Percentiles rank a stretch among this genome's conserved stretches.
These are phyloP conservation scores for Suhomyces tanzawaensis DNA, from an alignment of 805 yeast genomes.

Conservation along the genomic window DNA sequence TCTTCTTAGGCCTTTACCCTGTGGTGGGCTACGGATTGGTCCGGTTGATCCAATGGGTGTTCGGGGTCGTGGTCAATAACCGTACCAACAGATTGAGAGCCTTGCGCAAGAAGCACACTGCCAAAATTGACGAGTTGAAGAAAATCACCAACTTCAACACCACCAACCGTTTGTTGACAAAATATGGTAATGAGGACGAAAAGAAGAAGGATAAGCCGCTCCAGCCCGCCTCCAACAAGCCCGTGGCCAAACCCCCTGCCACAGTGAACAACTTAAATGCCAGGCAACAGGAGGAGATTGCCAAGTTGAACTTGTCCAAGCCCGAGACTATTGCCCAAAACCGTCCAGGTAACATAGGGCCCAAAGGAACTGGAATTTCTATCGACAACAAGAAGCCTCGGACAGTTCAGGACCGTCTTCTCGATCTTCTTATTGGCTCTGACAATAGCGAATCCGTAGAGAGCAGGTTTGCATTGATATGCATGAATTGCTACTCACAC, in stretches of 20 bases:
- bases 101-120: slow-evolving; percentile 46
- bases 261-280: slow-evolving; percentile 3
- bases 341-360: background rate
- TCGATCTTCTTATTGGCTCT: slow-evolving; percentile 41
- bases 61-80: slow-evolving; percentile 20
- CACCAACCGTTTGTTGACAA: slow-evolving; percentile 68
- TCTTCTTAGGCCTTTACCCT: slow-evolving; percentile 22
- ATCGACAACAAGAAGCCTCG: slow-evolving; percentile 6
- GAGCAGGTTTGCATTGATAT: slow-evolving; percentile 68
- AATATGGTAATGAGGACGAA: slow-evolving; percentile 36
- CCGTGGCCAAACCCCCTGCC: background rate
- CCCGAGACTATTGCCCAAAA: background rate
- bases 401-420: slow-evolving; percentile 35
- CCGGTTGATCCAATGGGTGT: slow-evolving; percentile 14
- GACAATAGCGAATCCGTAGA: slow-evolving; percentile 67
- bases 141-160: slow-evolving; percentile 69
- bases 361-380: background rate
- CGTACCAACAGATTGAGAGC: slow-evolving; percentile 18
- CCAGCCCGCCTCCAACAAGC: slow-evolving; percentile 1
- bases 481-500: slow-evolving; percentile 62
- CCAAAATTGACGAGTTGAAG: slow-evolving; percentile 65
- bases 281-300: slow-evolving; percentile 3
- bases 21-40: slow-evolving; percentile 16
- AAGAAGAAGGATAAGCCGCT: background rate
- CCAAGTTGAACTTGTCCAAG: slow-evolving; percentile 2